These are phyloP conservation scores for Calycina marina DNA, from an alignment of 2,329 filamentous ascomycete genomes.

Conservation along the genomic window DNA sequence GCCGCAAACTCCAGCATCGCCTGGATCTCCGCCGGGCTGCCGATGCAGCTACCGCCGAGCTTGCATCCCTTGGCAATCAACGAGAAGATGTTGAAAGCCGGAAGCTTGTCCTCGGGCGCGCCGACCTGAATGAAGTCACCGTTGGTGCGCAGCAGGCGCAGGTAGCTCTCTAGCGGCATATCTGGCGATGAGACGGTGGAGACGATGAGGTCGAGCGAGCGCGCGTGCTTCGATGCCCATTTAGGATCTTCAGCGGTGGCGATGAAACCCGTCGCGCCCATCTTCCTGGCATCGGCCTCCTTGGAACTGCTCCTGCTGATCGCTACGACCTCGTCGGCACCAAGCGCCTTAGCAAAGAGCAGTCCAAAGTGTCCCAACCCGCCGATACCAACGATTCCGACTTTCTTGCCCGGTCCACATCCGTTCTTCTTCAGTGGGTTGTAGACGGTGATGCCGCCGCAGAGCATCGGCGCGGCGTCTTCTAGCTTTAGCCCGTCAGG, in stretches of 20 bases:
- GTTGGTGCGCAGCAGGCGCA: slow-evolving; percentile 41
- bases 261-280: slow-evolving; percentile 44
- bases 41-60: slow-evolving; percentile 27
- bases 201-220: slow-evolving; percentile 42
- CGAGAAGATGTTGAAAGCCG: slow-evolving; percentile 36
- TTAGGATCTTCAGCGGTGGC: slow-evolving; percentile 37
- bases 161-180: slow-evolving; percentile 49
- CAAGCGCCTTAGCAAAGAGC: slow-evolving; percentile 55
- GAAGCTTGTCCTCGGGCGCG: slow-evolving; percentile 44
- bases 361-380: slow-evolving; percentile 61
- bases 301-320: slow-evolving; percentile 47
- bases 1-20: slow-evolving; percentile 47
- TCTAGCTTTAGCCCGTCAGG: slow-evolving; percentile 36
- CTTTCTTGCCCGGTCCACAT: slow-evolving; percentile 53
- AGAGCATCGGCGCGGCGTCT: slow-evolving; percentile 54
- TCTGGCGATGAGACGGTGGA: slow-evolving; percentile 39
- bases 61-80: slow-evolving; percentile 40
- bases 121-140: slow-evolving; percentile 53
- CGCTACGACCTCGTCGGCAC: slow-evolving; percentile 49
- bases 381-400: slow-evolving; percentile 52
- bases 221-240: slow-evolving; percentile 40
- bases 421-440: slow-evolving; percentile 52
- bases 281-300: slow-evolving; percentile 40
- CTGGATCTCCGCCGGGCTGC: slow-evolving; percentile 35
- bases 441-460: slow-evolving; percentile 63